phyloP scores from a whole-genome alignment of 2,329 filamentous ascomycete species.

The Stachybotrys chartarum region DNA sequence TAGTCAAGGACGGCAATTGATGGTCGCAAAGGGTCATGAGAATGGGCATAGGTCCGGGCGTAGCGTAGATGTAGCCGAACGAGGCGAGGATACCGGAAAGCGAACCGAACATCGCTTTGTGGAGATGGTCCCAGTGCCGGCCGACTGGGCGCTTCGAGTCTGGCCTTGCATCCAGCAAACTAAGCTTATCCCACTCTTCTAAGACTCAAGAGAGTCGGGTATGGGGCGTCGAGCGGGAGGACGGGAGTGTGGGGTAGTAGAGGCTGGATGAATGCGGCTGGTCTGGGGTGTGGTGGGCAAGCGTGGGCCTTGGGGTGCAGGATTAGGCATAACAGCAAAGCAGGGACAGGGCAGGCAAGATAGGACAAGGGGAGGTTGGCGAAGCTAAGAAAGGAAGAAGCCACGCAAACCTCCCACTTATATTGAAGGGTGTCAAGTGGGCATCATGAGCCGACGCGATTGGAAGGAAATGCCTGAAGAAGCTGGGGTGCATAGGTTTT shows the following conservation, averaged over 20 bases:
- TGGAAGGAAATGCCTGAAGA: neutral
- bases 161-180: neutral
- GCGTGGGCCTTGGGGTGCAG: neutral
- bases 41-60: neutral
- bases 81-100: neutral
- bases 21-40: neutral
- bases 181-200: neutral
- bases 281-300: neutral
- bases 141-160: neutral
- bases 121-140: neutral
- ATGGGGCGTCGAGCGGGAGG: neutral
- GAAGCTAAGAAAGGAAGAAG: neutral
- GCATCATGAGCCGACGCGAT: neutral
- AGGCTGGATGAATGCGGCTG: neutral
- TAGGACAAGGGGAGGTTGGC: neutral
- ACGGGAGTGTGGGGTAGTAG: neutral
- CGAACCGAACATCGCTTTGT: neutral
- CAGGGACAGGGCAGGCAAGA: neutral
- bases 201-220: neutral
- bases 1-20: neutral
- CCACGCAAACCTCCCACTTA: neutral
- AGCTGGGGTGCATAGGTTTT: conserved; percentile 1
- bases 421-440: conserved; percentile 1
- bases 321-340: neutral
- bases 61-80: neutral